Conservation (phyloP, 495 filamentous ascomycete genomes). For the Astrocystis sublimbata region DNA sequence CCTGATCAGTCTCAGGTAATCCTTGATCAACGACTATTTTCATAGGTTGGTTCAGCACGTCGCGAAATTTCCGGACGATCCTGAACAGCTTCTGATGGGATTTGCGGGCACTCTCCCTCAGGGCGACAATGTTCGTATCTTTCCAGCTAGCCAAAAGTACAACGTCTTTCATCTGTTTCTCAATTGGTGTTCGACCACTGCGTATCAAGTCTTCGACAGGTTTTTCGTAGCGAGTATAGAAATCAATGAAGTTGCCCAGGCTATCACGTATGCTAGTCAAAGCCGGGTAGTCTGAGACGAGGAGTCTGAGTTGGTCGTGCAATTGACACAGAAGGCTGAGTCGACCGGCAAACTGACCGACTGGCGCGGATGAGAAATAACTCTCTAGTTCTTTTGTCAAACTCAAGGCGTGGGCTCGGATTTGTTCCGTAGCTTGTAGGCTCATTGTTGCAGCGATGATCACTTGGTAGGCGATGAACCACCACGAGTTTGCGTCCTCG, state of each 20-base stretch:
- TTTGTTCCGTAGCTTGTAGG: conserved; percentile 54
- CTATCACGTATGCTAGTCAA: conserved; percentile 59
- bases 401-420: conserved; percentile 63
- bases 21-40: conserved; percentile 63
- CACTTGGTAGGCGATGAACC: conserved; percentile 92
- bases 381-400: conserved; percentile 69
- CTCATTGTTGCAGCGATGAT: conserved; percentile 74
- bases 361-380: conserved; percentile 71
- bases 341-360: conserved; percentile 78
- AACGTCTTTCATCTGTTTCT: conserved; percentile 86
- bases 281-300: conserved; percentile 53
- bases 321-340: conserved; percentile 74
- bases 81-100: conserved; percentile 93
- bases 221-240: conserved; percentile 68
- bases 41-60: conserved; percentile 69
- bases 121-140: conserved; percentile 86
- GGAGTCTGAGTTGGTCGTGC: conserved; percentile 59
- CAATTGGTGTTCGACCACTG: conserved; percentile 64
- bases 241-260: conserved; percentile 73
- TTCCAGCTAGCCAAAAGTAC: conserved; percentile 92
- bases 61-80: conserved; percentile 83
- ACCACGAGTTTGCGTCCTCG: conserved; percentile 83
- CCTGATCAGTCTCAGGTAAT: conserved; percentile 54
- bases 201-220: conserved; percentile 61
- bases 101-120: conserved; percentile 82